Conservation (phyloP, 2,329 filamentous ascomycete species). For the Fusarium hainanense region DNA sequence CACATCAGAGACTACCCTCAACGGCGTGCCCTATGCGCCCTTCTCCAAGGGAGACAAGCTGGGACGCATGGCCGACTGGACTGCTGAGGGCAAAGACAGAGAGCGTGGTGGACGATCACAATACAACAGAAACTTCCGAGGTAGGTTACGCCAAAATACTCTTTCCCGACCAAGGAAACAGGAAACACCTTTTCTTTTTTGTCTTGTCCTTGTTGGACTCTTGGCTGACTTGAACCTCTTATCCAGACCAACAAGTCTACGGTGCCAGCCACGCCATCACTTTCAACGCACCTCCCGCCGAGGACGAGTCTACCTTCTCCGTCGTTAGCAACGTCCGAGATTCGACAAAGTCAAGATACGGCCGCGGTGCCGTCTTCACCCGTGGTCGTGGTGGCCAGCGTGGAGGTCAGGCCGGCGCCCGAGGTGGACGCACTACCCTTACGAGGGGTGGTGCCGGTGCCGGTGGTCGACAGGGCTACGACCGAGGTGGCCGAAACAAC, state of each 20-base stretch:
- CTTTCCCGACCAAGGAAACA: background rate
- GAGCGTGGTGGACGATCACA: constrained; percentile 82
- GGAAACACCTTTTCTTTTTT: background rate
- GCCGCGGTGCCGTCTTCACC: constrained; percentile 90
- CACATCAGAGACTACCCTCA: constrained; percentile 86
- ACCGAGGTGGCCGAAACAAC: constrained; percentile 76
- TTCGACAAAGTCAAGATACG: constrained; percentile 85
- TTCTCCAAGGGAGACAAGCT: constrained; percentile 99
- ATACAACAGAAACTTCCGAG: constrained; percentile 93
- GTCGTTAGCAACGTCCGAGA: constrained; percentile 96
- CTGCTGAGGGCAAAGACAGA: constrained; percentile 87
- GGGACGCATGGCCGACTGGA: constrained; percentile 99
- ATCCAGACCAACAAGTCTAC: constrained; percentile 92
- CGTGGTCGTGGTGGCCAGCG: constrained; percentile 86
- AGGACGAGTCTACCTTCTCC: constrained; percentile 97
- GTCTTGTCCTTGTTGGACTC: background rate
- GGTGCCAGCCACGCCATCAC: constrained; percentile 86
- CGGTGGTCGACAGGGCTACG: constrained; percentile 65
- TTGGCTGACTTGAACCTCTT: constrained; percentile 16
- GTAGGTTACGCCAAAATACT: constrained; percentile 59
- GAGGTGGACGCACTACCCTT: constrained; percentile 72
- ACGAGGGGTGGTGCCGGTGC: constrained; percentile 78
- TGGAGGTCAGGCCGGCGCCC: constrained; percentile 70
- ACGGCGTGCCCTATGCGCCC: constrained; percentile 96
- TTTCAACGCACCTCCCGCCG: constrained; percentile 90